A percentile compares a stretch with the other conserved stretches of the same genome.
Evolutionary conservation across 1,284 basidiomycete genomes (phyloP).

Genomic region (Cryptococcus sp.): DNA sequence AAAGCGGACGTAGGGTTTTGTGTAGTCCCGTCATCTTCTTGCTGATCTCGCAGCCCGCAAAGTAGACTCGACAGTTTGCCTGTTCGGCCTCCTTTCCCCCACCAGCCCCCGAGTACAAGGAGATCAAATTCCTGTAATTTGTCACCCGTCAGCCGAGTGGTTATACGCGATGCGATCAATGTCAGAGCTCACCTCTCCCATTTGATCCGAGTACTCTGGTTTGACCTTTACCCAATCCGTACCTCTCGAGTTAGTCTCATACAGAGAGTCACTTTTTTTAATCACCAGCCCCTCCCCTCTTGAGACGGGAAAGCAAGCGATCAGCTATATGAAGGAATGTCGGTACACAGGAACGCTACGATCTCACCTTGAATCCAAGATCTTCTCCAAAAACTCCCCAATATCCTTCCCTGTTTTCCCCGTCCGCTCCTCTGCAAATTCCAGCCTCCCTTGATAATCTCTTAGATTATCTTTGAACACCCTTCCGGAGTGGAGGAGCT

Average conservation of each 20-base stretch:
- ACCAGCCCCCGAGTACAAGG: slow-evolving; percentile 66
- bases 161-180: not conserved
- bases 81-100: slow-evolving; percentile 50
- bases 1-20: slow-evolving; percentile 23
- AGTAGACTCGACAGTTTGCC: slow-evolving; percentile 52
- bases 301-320: not conserved
- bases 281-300: slow-evolving; percentile 89
- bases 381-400: slow-evolving; percentile 67
- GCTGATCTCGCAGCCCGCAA: slow-evolving; percentile 46
- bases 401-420: slow-evolving; percentile 78
- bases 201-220: slow-evolving; percentile 62
- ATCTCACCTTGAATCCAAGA: slow-evolving; percentile 62
- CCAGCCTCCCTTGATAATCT: slow-evolving; percentile 66
- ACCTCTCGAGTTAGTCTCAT: slow-evolving; percentile 77
- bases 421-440: slow-evolving; percentile 66
- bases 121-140: slow-evolving; percentile 75
- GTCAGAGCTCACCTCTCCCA: slow-evolving; percentile 32
- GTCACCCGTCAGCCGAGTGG: slow-evolving; percentile 10
- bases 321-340: not conserved
- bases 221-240: slow-evolving; percentile 94
- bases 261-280: slow-evolving; percentile 75
- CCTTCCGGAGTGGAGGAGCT: slow-evolving; percentile 37
- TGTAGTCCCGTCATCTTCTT: slow-evolving; percentile 58
- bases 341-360: too few species aligned
- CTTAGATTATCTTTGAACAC: slow-evolving; percentile 41